Base-by-base conservation (phyloP, 352 stramenopile species). In the Lagenidium sp. region DNA sequence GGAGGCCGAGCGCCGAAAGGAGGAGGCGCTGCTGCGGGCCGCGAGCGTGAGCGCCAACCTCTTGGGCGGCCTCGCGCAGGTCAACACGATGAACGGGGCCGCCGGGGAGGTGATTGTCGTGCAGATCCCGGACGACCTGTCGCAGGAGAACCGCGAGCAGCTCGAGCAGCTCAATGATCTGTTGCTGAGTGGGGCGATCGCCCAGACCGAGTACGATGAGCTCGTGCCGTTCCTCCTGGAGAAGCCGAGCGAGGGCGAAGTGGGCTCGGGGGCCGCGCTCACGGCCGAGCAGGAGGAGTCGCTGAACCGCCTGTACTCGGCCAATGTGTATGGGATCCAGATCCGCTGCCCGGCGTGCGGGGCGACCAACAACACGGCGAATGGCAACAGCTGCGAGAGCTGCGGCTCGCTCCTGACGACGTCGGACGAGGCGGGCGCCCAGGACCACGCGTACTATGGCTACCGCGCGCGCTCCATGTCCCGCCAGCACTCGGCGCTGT, bases 161-260 rank as follows among this genome's bases (percentile, higher is more conserved):
- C 53, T 94, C 21, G 57, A 89, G 50, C 78, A 94, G 63, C 51
- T 94, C 28, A 91, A 88, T 58, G 81, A 91, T 47, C 45, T 94
- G 47, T 52, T 94, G 32, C 64, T 94, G 36, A 81, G 72, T 39
- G 78, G 81, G 19, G 78, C 81, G 12, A 94, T 94, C 40, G 68
- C 75, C 21, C 81, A 91, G 60, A 63, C 58, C 35, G 81, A 94
- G 57, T 91, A 94, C 59, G 81, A 94, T 36, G 78, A 91, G 38
- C 62, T 94, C 19, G 79, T 94, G 50, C 78, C 81, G n/a, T 94
- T 94, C 55, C 21, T 91, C 47, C 54, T 94, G 18, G 81, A 90
- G 57, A 68, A 78, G 42, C 78, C 74, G 11, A 46, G 52, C 18
- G 67, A 84, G 28, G n/a, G n/a, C n/a, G n/a, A n/a, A n/a, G 69